phyloP scores from a whole-genome alignment of 768 basidiomycete species.

The Grammothele lineata region DNA sequence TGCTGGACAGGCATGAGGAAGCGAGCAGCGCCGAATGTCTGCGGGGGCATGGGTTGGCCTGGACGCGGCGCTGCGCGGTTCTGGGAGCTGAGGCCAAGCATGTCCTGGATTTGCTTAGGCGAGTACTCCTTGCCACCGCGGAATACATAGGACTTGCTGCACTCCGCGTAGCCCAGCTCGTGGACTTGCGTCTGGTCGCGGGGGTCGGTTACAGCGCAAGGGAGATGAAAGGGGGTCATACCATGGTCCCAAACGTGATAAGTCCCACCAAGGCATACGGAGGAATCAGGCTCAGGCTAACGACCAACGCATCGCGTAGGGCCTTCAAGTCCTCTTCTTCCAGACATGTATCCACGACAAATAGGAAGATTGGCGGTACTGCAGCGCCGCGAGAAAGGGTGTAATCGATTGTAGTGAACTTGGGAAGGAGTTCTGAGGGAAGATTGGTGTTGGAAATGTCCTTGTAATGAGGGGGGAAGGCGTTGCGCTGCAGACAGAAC shows the following conservation, averaged over 20 bases:
- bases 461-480: slow-evolving; percentile 98
- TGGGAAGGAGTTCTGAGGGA: slow-evolving; percentile 92
- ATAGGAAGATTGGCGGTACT: slow-evolving; percentile 94
- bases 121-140: slow-evolving; percentile 95
- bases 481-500: slow-evolving; percentile 94
- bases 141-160: slow-evolving; percentile 98
- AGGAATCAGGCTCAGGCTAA: slow-evolving; percentile 89
- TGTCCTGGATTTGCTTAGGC: slow-evolving; percentile 96
- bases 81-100: slow-evolving; percentile 84
- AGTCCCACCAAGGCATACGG: slow-evolving; percentile 93
- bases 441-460: slow-evolving; percentile 97
- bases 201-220: neutral
- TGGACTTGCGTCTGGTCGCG: slow-evolving; percentile 88
- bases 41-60: slow-evolving; percentile 76
- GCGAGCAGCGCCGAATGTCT: slow-evolving; percentile 79
- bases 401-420: slow-evolving; percentile 99
- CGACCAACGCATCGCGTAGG: slow-evolving; percentile 89
- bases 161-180: slow-evolving; percentile 94
- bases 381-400: slow-evolving; percentile 90
- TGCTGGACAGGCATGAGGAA: slow-evolving; percentile 91
- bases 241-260: slow-evolving; percentile 98
- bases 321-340: slow-evolving; percentile 96
- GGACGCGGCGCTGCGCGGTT: slow-evolving; percentile 83
- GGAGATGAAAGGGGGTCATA: slow-evolving; percentile 29
- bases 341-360: slow-evolving; percentile 95